These are phyloP conservation scores for Sclerotiophoma versabilis DNA, from an alignment of 2,329 filamentous ascomycete species.

Conservation along the genomic window DNA sequence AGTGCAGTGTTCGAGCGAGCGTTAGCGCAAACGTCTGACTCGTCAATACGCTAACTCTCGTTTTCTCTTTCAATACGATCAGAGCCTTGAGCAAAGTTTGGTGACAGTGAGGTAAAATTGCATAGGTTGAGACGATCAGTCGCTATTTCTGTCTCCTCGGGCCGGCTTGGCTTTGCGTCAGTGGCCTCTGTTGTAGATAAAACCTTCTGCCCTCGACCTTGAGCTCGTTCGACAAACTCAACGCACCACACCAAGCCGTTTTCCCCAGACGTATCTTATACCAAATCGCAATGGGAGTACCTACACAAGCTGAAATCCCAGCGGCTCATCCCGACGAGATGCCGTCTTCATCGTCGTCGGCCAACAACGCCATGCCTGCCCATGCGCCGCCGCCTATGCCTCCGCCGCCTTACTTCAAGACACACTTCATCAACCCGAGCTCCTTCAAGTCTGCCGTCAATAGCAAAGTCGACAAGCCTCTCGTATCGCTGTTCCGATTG, in stretches of 20 bases:
- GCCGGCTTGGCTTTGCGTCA: not conserved
- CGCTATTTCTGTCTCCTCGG: not conserved
- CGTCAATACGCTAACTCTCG: conserved; percentile 3
- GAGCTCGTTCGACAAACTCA: not conserved
- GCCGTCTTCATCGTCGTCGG: not conserved
- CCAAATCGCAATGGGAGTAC: not conserved
- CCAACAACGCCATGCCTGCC: not conserved
- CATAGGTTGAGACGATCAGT: not conserved
- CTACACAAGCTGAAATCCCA: not conserved
- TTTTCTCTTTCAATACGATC: conserved; percentile 13
- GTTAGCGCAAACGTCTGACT: conserved; percentile 3
- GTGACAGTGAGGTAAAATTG: conserved; percentile 7
- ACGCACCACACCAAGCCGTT: not conserved
- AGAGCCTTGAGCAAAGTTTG: not conserved
- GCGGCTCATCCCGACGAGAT: not conserved
- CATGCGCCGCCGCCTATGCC: conserved; percentile 21
- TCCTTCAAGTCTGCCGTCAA: conserved; percentile 32
- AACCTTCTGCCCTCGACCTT: not conserved
- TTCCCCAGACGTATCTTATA: not conserved
- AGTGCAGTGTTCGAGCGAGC: not conserved
- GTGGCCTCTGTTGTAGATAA: not conserved
- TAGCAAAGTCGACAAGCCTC: conserved; percentile 26
- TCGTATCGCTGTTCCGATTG: conserved; percentile 29
- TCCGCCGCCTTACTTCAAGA: conserved; percentile 29
- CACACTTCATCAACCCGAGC: conserved; percentile 23